phyloP scores from a whole-genome alignment of 2,329 filamentous ascomycete species.

The Cordyceps militaris region DNA sequence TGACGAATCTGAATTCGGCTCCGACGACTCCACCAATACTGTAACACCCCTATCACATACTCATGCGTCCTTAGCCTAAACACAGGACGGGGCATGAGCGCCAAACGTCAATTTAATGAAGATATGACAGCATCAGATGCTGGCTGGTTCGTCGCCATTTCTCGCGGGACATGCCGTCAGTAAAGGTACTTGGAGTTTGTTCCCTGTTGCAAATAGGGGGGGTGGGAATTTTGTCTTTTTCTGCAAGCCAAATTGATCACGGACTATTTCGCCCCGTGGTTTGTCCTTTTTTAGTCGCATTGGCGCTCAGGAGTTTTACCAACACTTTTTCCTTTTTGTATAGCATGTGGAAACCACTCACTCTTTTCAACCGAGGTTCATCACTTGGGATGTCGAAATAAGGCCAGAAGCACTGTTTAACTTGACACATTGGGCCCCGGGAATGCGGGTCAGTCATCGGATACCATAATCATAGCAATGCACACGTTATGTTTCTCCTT shows the following conservation, averaged over 20 bases:
- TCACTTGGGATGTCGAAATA: background rate
- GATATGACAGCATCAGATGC: conserved; percentile 9
- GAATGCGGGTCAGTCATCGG: background rate
- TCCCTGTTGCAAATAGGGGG: background rate
- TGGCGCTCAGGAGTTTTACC: conserved; percentile 5
- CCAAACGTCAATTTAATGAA: conserved; percentile 12
- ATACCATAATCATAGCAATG: conserved; percentile 11
- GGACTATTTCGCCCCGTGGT: background rate
- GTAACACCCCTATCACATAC: conserved; percentile 7
- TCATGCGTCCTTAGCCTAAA: background rate
- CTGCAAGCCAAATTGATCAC: background rate
- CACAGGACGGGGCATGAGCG: background rate
- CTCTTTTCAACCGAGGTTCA: background rate
- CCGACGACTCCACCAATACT: conserved; percentile 11
- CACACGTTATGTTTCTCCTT: background rate
- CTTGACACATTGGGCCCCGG: background rate
- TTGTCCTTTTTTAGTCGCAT: background rate
- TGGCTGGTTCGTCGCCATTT: background rate
- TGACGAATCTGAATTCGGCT: background rate
- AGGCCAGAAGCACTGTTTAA: background rate
- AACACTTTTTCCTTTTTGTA: conserved; percentile 5
- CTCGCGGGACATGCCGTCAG: background rate
- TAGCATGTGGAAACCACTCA: conserved; percentile 2
- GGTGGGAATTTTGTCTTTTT: background rate
- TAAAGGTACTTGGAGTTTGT: background rate